phyloP scores from a whole-genome alignment of 208 protist species.

The Trypanosoma rangeli region DNA sequence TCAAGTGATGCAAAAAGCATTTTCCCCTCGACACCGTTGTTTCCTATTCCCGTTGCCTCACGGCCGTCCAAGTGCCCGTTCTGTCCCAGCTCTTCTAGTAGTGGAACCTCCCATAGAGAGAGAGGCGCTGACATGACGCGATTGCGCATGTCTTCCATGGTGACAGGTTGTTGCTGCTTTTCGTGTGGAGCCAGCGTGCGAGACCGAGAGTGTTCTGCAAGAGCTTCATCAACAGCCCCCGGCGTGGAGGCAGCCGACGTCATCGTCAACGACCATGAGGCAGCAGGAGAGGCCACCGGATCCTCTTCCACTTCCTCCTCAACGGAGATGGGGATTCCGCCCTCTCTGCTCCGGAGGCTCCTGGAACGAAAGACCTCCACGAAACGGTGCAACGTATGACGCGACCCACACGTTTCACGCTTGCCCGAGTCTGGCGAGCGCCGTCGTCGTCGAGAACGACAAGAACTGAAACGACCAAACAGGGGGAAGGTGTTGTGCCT shows the following conservation, averaged over 20 bases:
- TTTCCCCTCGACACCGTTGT: neutral
- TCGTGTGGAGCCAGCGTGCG: neutral
- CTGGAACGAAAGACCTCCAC: neutral
- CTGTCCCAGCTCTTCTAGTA: slow-evolving; percentile 1
- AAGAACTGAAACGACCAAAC: neutral
- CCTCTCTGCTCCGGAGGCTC: neutral
- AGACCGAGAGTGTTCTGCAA: neutral
- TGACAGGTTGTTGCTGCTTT: neutral
- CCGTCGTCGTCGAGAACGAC: neutral
- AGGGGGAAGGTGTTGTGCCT: neutral
- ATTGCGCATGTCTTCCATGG: slow-evolving; percentile 15
- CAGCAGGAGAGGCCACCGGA: neutral
- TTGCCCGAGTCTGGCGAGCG: neutral
- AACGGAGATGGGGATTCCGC: neutral
- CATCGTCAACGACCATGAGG: neutral
- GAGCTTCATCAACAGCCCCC: neutral
- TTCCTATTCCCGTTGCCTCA: neutral
- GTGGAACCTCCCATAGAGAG: slow-evolving; percentile 45
- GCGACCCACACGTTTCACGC: neutral
- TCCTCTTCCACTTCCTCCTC: neutral
- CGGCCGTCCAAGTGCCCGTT: neutral
- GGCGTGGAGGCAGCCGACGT: neutral
- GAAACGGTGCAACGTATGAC: neutral
- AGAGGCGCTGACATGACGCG: slow-evolving; percentile 3
- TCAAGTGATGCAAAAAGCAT: neutral